These are phyloP conservation scores for Salix viminalis DNA, from an alignment of 345 rosid genomes.

Conservation along the genomic window DNA sequence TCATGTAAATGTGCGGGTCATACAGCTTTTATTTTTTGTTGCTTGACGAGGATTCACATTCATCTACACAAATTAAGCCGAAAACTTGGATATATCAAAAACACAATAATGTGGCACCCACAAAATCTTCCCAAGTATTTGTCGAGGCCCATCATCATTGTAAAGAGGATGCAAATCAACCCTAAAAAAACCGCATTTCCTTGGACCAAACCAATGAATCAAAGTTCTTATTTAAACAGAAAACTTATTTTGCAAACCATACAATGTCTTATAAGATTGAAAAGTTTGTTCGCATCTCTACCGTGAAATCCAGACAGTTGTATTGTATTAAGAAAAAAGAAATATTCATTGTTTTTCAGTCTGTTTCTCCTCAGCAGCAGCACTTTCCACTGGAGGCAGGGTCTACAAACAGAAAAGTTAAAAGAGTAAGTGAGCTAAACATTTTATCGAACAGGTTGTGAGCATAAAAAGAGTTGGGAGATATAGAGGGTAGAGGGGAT, in stretches of 20 bases:
- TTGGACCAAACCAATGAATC: not conserved
- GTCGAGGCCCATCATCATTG: not conserved
- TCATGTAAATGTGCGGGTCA: not conserved
- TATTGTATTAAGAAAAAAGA: not conserved
- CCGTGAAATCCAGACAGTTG: not conserved
- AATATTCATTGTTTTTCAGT: slow-evolving; percentile 3
- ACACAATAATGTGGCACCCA: not conserved
- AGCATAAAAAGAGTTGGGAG: not conserved
- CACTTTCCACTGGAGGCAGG: slow-evolving; percentile 41
- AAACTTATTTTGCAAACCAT: not conserved
- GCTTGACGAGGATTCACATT: not conserved
- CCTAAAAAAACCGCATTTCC: not conserved
- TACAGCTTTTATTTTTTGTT: not conserved
- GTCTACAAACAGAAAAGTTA: slow-evolving; percentile 28
- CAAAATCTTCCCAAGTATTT: not conserved
- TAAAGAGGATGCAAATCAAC: not conserved
- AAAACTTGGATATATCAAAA: not conserved
- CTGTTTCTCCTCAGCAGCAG: slow-evolving; percentile 13
- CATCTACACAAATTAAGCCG: not conserved
- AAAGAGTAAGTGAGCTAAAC: slow-evolving; percentile 3
- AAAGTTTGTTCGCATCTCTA: not conserved
- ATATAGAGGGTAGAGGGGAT: no score
- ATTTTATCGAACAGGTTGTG: slow-evolving; percentile 44
- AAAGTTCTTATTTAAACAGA: not conserved
- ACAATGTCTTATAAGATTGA: not conserved